Conservation (phyloP, 495 filamentous ascomycete species). For the Penicillium robsamsonii region DNA sequence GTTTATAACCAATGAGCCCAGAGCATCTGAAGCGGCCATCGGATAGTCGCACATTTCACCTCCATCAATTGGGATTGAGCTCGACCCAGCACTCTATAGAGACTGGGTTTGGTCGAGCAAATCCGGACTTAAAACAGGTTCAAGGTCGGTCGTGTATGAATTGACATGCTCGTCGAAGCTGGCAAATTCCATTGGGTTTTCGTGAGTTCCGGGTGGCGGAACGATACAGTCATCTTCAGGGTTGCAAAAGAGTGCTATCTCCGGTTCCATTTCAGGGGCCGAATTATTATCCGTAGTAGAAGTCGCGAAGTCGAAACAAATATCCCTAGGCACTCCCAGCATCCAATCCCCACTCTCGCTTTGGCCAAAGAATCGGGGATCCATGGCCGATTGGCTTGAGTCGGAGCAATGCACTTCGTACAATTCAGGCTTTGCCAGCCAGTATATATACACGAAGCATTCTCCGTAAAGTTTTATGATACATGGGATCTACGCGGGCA, state of each 20-base stretch:
- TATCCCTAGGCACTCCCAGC: not conserved
- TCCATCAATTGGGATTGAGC: not conserved
- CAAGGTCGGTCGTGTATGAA: conserved; percentile 1
- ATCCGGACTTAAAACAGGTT: not conserved
- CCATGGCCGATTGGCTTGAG: not conserved
- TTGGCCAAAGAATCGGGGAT: conserved; percentile 1
- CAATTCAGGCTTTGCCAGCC: not conserved
- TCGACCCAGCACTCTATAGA: conserved; percentile 7
- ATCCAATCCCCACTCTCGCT: conserved; percentile 1
- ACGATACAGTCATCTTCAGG: not conserved
- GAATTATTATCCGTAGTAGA: conserved; percentile 1
- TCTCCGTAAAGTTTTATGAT: not conserved
- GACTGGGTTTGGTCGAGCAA: not conserved
- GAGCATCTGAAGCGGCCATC: not conserved
- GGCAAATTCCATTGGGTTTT: not conserved
- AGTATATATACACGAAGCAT: not conserved
- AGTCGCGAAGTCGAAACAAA: not conserved
- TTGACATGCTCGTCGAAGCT: conserved; percentile 2
- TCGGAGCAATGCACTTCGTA: not conserved
- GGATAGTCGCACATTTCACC: conserved; percentile 1
- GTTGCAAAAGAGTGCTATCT: not conserved
- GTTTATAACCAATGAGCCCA: not conserved
- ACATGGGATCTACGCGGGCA: not conserved
- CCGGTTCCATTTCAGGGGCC: not conserved
- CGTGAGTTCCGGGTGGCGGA: not conserved